Conservation (phyloP, 441 rosid species). For the Pelargonium cotyledonis region DNA sequence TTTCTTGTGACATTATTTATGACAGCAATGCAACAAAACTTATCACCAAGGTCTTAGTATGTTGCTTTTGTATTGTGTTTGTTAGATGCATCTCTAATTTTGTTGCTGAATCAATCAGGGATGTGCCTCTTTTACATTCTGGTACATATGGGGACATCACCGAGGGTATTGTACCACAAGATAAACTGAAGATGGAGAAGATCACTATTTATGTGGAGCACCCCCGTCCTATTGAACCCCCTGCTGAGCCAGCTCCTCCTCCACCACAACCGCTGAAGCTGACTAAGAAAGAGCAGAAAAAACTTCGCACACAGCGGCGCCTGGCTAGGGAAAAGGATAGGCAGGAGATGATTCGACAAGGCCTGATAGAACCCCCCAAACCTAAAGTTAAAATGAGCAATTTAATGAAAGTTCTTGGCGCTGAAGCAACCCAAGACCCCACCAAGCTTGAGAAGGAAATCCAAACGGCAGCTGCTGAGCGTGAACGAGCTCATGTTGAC, state of each 20-base stretch:
- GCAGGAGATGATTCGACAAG: slow-evolving; percentile 96
- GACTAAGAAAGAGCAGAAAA: slow-evolving; percentile 90
- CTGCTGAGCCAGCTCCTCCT: slow-evolving; percentile 88
- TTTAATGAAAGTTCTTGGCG: slow-evolving; percentile 84
- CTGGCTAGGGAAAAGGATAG: slow-evolving; percentile 80
- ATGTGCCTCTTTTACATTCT: slow-evolving; percentile 41
- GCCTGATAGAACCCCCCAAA: slow-evolving; percentile 83
- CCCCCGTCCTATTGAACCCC: slow-evolving; percentile 89
- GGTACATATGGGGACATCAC: slow-evolving; percentile 42
- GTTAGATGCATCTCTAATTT: neutral
- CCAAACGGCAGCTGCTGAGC: slow-evolving; percentile 89
- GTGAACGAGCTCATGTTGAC: slow-evolving; percentile 93
- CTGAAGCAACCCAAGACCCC: slow-evolving; percentile 96
- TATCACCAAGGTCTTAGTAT: no score
- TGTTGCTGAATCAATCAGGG: slow-evolving; percentile 38
- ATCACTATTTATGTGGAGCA: slow-evolving; percentile 74
- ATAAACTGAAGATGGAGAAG: slow-evolving; percentile 60
- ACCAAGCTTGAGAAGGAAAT: slow-evolving; percentile 90
- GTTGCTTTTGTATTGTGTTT: no score
- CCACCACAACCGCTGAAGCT: slow-evolving; percentile 90
- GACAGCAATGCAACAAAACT: no score
- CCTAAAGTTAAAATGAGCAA: slow-evolving; percentile 92
- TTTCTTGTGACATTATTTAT: no score
- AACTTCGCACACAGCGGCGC: slow-evolving; percentile 86
- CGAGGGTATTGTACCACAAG: slow-evolving; percentile 29